Conservation (phyloP, 148 eudicot species). For the Gaultheria prostrata region DNA sequence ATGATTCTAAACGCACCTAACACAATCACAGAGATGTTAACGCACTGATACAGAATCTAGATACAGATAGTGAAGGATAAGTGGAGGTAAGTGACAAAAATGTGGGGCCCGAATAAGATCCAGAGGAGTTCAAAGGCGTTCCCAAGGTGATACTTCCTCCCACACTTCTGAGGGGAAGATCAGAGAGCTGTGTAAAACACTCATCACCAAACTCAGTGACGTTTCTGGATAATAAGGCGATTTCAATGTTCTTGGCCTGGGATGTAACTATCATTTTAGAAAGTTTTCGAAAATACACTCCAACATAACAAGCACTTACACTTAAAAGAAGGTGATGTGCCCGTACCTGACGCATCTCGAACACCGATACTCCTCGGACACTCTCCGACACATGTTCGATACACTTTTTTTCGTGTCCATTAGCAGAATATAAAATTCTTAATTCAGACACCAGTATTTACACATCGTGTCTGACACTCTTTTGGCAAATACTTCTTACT, state of each 20-base stretch:
- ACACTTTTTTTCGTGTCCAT: not conserved
- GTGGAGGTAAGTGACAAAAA: not conserved
- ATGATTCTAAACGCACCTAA: not conserved
- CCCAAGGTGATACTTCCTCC: not conserved
- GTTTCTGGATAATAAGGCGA: not conserved
- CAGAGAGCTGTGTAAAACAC: not conserved
- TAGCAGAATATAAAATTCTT: not conserved
- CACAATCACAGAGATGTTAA: not conserved
- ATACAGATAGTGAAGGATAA: not conserved
- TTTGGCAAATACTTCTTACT: not conserved
- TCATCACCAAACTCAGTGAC: not conserved
- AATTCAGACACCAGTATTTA: not conserved
- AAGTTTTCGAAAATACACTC: not conserved
- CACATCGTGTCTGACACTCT: not conserved
- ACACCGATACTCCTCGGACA: not conserved
- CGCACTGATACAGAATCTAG: not conserved
- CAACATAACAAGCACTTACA: not conserved
- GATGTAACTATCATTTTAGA: not conserved
- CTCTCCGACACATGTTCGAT: not conserved
- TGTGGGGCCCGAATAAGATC: not conserved
- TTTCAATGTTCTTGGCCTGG: not conserved
- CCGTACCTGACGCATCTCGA: not conserved
- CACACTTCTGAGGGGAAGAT: not conserved
- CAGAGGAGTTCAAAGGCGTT: not conserved
- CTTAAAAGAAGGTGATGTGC: not conserved